Evolutionary conservation across 805 yeast species (phyloP).

Genomic region (Starmerella sirachaensis): DNA sequence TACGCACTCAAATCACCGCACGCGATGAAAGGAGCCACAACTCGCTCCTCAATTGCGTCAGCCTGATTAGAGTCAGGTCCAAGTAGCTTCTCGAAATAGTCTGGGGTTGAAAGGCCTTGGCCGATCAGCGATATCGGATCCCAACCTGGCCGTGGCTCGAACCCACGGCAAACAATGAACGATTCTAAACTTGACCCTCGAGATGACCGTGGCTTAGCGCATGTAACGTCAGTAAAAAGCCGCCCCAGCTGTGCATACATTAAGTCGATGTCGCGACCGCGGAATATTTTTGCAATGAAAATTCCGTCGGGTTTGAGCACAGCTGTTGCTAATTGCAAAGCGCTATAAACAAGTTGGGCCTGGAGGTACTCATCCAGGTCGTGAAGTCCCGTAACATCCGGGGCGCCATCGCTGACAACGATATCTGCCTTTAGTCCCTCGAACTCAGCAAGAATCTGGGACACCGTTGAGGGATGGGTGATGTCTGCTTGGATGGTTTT

Average conservation of each 20-base stretch:
- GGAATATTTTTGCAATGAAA: slow-evolving; percentile 89
- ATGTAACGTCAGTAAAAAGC: slow-evolving; percentile 72
- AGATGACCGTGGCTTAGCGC: slow-evolving; percentile 94
- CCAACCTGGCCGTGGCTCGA: slow-evolving; percentile 77
- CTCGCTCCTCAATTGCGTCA: slow-evolving; percentile 43
- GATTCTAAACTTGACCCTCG: slow-evolving; percentile 92
- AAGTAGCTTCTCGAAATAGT: slow-evolving; percentile 50
- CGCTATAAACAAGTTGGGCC: slow-evolving; percentile 84
- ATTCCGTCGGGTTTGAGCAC: slow-evolving; percentile 79
- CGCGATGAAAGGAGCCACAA: slow-evolving; percentile 82
- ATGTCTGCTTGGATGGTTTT: slow-evolving; percentile 90
- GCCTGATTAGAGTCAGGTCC: slow-evolving; percentile 30
- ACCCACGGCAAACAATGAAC: slow-evolving; percentile 83
- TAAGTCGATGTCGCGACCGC: slow-evolving; percentile 92
- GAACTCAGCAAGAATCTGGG: slow-evolving; percentile 62
- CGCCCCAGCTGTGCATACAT: slow-evolving; percentile 85
- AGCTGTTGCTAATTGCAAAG: slow-evolving; percentile 83
- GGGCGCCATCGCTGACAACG: slow-evolving; percentile 96
- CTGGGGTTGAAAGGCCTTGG: slow-evolving; percentile 49
- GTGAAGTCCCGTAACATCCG: slow-evolving; percentile 95
- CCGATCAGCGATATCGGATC: slow-evolving; percentile 36
- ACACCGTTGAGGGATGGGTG: slow-evolving; percentile 84
- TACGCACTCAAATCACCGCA: slow-evolving; percentile 84
- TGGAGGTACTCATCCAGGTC: slow-evolving; percentile 95
- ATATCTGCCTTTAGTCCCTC: slow-evolving; percentile 91